Base-by-base conservation (phyloP, 2,329 filamentous ascomycete species). In the Tolypocladium inflatum region DNA sequence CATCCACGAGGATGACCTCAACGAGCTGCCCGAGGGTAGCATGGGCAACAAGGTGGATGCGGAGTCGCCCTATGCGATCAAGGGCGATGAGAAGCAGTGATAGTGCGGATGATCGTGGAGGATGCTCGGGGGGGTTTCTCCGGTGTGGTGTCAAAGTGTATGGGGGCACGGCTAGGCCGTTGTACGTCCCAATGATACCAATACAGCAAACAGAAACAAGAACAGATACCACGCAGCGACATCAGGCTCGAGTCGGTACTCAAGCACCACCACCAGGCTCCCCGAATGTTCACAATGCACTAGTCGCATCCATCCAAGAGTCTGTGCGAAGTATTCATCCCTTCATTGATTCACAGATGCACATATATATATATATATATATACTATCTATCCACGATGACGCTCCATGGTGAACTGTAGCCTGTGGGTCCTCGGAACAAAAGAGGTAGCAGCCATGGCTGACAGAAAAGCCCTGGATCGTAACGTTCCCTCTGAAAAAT, bases 1-100 rank as follows among this genome's bases (percentile, higher is more conserved):
- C 66, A 73, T 71, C 33, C 76, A 85, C 62, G 88, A 91, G 68
- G 88, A 91, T 69, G 75, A 78, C 64, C 74, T 88, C 63, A 91
- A 91, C 71, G 80, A 83, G 78, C 71, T 83, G 43, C 70, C 70
- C 4, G 72, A 74, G 59, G 72, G 71, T 26, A 64, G 60, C 19
- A 63, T 70, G 45, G 67, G 67, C 42, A 61, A 56, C 3, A 64
- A 60, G 23, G 57, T 55, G 1, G 64, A 67, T 2, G 63, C 65
- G 50, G 66, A 66, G 58, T 33, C 58, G 4, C 55, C 58, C 13
- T 59, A 50, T 41, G 51, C 39, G 11, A 38, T 42, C 26, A 57
- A 57, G 51, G 35, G 19, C 17, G 54, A 26, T 8, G 55, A 57
- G 55, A 52, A 38, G 54, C 30, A 11, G 1, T 33, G 33, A 55